Base-by-base conservation (phyloP, 306 rosid genomes). In the Clitoria ternatea region DNA sequence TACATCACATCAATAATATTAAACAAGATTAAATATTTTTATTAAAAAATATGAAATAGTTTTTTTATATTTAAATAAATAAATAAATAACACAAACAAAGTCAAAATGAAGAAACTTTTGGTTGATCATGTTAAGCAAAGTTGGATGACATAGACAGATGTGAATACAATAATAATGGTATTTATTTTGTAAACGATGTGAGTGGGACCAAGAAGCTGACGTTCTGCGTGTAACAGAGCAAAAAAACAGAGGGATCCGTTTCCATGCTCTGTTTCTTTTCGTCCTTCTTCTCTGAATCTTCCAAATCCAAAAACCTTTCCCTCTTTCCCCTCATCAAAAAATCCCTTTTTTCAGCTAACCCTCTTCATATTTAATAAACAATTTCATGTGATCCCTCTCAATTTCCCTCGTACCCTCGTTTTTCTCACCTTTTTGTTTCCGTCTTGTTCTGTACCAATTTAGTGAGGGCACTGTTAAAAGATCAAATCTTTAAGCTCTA, bases 141-240 rank as follows among this genome's bases (percentile, higher is more conserved):
- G n/a, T n/a, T n/a, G n/a, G n/a, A n/a, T n/a, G n/a, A n/a, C n/a
- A n/a, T n/a, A n/a, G n/a, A n/a, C n/a, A n/a, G n/a, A n/a, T n/a
- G n/a, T n/a, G n/a, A n/a, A n/a, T n/a, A n/a, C n/a, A n/a, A n/a
- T n/a, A n/a, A n/a, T n/a, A n/a, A n/a, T n/a, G n/a, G 4, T 45
- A 5, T 13, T 55, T 8, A n/a, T 29, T 30, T 49, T 18, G 72
- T 60, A 15, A 61, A 15, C 22, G 45, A 22, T 63, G 52, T 68
- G 68, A 61, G 50, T 42, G 27, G 45, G 42, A 69, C 63, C 53
- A 67, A 37, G 63, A n/a, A n/a, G n/a, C 64, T 72, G 66, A 72
- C 39, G 2, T 71, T 47, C 52, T 47, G 0, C 1, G 24, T 36
- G n/a, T 17, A 0, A 7, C 4, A 11, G 6, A 32, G 13, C n/a